Percentiles rank a stretch among this genome's conserved stretches.
These are phyloP conservation scores for Penicillium brasilianum DNA, from an alignment of 2,329 filamentous ascomycete species.

Conservation along the genomic window DNA sequence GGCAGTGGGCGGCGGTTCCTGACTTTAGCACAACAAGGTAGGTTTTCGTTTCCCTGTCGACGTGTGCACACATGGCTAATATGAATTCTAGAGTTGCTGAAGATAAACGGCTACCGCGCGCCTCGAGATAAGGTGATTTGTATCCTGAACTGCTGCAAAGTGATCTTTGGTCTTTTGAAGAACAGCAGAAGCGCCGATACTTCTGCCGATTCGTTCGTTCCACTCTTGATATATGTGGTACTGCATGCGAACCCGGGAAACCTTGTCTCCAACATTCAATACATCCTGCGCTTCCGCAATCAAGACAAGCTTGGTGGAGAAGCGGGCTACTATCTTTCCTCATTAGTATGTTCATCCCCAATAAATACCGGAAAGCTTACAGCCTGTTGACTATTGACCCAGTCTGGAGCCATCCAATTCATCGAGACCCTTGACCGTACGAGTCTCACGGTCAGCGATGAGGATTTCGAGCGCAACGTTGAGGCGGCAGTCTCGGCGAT, in stretches of 20 bases:
- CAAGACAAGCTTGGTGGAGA: slow-evolving; percentile 98
- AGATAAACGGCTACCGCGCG: slow-evolving; percentile 97
- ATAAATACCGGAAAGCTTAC: too few species aligned
- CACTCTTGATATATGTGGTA: slow-evolving; percentile 93
- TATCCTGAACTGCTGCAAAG: slow-evolving; percentile 97
- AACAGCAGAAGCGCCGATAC: slow-evolving; percentile 86
- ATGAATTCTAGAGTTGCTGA: slow-evolving; percentile 73
- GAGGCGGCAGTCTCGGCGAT: slow-evolving; percentile 95
- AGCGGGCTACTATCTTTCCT: slow-evolving; percentile 96
- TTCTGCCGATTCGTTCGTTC: slow-evolving; percentile 94
- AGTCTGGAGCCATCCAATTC: slow-evolving; percentile 84
- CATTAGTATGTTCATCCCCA: slow-evolving; percentile 64
- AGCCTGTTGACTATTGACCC: slow-evolving; percentile 13
- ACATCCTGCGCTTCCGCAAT: slow-evolving; percentile 94
- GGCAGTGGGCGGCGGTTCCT: slow-evolving; percentile 89
- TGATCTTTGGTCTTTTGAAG: slow-evolving; percentile 92
- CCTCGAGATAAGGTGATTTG: slow-evolving; percentile 98
- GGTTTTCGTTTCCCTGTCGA: slow-evolving; percentile 19
- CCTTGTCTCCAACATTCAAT: slow-evolving; percentile 95
- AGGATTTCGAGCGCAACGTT: slow-evolving; percentile 95
- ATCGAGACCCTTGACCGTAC: slow-evolving; percentile 96
- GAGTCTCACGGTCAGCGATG: slow-evolving; percentile 87
- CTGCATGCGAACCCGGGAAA: slow-evolving; percentile 94
- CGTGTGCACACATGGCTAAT: slow-evolving; percentile 30
- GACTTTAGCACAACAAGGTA: slow-evolving; percentile 83